A percentile compares a stretch with the other conserved stretches of the same genome.
Conservation (phyloP, 179 eudicot species). For the Silene noctiflora region DNA sequence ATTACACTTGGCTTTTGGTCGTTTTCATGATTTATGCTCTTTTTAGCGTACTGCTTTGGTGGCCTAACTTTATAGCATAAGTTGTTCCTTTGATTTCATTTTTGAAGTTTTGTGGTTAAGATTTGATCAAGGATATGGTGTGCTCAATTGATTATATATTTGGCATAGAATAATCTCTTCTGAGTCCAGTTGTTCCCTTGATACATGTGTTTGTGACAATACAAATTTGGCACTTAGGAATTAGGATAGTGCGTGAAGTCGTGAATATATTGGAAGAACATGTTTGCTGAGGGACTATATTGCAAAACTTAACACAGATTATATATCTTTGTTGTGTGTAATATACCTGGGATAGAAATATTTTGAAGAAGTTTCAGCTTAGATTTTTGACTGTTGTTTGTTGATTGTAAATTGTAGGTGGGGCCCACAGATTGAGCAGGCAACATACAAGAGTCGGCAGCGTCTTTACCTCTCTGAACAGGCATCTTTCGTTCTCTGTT, state of each 20-base stretch:
- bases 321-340: neutral
- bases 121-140: too few relatives aligned
- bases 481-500: conserved; percentile 33
- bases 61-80: too few relatives aligned
- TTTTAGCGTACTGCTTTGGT: too few relatives aligned
- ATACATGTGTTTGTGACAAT: neutral
- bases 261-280: neutral
- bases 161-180: too few relatives aligned
- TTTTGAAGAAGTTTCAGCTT: neutral
- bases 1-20: too few relatives aligned
- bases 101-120: too few relatives aligned
- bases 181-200: too few relatives aligned
- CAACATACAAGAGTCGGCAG: conserved; percentile 87
- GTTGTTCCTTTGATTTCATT: too few relatives aligned
- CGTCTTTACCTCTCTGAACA: conserved; percentile 98
- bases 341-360: neutral
- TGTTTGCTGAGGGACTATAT: neutral
- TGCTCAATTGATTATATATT: too few relatives aligned
- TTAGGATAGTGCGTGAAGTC: too few relatives aligned
- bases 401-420: conserved; percentile 45
- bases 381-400: neutral
- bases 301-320: neutral
- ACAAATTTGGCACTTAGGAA: neutral
- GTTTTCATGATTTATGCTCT: too few relatives aligned
- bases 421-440: conserved; percentile 93